Evolutionary conservation across 306 rosid genomes (phyloP).

Genomic region (Rosa lucieae): DNA sequence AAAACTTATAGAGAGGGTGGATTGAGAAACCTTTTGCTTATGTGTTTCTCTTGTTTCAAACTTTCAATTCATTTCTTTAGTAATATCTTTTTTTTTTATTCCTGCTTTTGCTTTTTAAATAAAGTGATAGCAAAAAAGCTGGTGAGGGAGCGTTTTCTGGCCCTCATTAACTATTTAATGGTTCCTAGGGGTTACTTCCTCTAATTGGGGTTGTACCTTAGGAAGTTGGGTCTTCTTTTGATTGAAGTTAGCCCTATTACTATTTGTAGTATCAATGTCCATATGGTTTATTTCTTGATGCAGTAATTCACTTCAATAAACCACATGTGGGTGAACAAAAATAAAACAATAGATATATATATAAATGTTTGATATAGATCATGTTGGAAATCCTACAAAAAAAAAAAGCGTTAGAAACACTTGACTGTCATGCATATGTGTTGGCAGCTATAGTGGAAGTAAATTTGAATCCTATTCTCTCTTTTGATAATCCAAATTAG

Average conservation of each 20-base stretch:
- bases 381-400: no score
- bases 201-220: slow-evolving; percentile 54
- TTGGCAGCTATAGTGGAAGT: no score
- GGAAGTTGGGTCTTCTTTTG: slow-evolving; percentile 33
- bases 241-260: slow-evolving; percentile 31
- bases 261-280: neutral
- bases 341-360: no score
- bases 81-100: slow-evolving; percentile 47
- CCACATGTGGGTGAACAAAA: neutral
- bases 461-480: no score
- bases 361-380: no score
- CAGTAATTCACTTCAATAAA: slow-evolving; percentile 10
- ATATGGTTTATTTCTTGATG: neutral
- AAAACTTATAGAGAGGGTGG: slow-evolving; percentile 46
- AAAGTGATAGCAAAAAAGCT: slow-evolving; percentile 62
- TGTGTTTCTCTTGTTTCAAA: slow-evolving; percentile 30
- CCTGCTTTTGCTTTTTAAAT: slow-evolving; percentile 51
- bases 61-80: slow-evolving; percentile 35
- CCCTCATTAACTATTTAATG: slow-evolving; percentile 35
- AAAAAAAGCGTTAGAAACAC: no score
- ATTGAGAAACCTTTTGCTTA: slow-evolving; percentile 48
- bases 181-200: slow-evolving; percentile 42
- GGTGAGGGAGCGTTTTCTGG: slow-evolving; percentile 46
- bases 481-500: no score
- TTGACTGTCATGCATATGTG: no score